These are phyloP conservation scores for Zizania latifolia DNA, from an alignment of 176 grass and related monocot species.

Conservation along the genomic window DNA sequence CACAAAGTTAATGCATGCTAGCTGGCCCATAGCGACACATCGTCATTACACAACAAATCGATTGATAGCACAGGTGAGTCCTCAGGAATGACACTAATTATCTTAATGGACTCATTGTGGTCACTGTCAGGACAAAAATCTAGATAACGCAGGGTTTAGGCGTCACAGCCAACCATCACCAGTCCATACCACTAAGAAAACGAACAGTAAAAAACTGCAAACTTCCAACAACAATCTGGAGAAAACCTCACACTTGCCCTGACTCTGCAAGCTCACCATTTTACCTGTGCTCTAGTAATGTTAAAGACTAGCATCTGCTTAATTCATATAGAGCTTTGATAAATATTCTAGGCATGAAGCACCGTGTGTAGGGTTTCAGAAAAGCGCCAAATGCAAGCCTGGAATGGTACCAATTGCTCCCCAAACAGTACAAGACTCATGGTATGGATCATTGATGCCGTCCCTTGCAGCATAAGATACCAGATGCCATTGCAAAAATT, in stretches of 20 bases:
- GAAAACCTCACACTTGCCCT: background rate
- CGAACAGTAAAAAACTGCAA: background rate
- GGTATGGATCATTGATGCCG: constrained; percentile 18
- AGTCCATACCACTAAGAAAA: background rate
- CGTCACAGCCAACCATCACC: background rate
- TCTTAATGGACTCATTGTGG: background rate
- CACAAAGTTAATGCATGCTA: constrained; percentile 1
- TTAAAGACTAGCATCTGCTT: background rate
- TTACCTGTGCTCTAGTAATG: background rate
- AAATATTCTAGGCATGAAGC: constrained; percentile 24
- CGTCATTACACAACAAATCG: constrained; percentile 18
- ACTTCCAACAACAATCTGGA: background rate
- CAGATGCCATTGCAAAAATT: constrained; percentile 22
- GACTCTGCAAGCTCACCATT: background rate
- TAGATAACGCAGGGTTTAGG: background rate
- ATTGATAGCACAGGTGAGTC: background rate
- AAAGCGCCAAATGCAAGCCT: constrained; percentile 36
- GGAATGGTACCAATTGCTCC: constrained; percentile 17
- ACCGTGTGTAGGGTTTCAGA: background rate
- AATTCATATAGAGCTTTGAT: background rate
- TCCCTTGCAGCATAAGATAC: constrained; percentile 11
- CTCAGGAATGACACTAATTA: background rate
- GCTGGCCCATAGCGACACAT: constrained; percentile 20
- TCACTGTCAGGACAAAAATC: constrained; percentile 8
- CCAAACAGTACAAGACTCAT: background rate